Conservation (phyloP, 768 basidiomycete genomes). For the Termitomyces sp. region DNA sequence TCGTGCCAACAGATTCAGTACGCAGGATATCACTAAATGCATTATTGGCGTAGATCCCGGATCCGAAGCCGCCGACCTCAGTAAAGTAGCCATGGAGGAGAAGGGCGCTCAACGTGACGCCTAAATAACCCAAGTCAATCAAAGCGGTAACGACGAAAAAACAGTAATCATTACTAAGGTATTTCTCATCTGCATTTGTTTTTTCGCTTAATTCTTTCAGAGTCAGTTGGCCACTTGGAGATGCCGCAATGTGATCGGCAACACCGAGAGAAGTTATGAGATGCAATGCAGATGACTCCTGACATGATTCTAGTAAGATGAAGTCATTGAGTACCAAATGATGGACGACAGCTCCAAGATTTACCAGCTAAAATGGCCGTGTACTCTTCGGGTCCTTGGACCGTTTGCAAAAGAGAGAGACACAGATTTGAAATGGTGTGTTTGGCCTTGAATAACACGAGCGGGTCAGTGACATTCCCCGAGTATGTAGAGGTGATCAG, state of each 20-base stretch:
- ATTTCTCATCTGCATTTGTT: background rate
- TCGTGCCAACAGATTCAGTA: background rate
- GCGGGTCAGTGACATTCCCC: background rate
- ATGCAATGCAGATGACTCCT: slow-evolving; percentile 12
- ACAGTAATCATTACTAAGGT: too few species aligned
- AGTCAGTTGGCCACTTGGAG: too few species aligned
- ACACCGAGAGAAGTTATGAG: slow-evolving; percentile 7
- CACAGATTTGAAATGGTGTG: slow-evolving; percentile 8
- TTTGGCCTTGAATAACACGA: slow-evolving; percentile 10
- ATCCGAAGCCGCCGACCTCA: slow-evolving; percentile 11
- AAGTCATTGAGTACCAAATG: background rate
- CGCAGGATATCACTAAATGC: slow-evolving; percentile 4
- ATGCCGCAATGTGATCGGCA: slow-evolving; percentile 8
- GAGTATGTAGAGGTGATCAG: background rate
- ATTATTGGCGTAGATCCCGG: slow-evolving; percentile 11
- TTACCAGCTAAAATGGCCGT: slow-evolving; percentile 8
- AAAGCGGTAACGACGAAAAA: background rate
- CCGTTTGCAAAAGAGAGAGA: slow-evolving; percentile 2
- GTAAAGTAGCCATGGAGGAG: slow-evolving; percentile 10
- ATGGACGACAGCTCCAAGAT: background rate
- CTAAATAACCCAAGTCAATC: background rate
- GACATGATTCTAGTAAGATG: slow-evolving; percentile 11
- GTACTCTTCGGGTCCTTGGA: slow-evolving; percentile 9
- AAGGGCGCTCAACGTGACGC: slow-evolving; percentile 10
- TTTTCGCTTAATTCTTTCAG: background rate